Base-by-base conservation (phyloP, 805 yeast species). In the Zygotorulaspora sp. region DNA sequence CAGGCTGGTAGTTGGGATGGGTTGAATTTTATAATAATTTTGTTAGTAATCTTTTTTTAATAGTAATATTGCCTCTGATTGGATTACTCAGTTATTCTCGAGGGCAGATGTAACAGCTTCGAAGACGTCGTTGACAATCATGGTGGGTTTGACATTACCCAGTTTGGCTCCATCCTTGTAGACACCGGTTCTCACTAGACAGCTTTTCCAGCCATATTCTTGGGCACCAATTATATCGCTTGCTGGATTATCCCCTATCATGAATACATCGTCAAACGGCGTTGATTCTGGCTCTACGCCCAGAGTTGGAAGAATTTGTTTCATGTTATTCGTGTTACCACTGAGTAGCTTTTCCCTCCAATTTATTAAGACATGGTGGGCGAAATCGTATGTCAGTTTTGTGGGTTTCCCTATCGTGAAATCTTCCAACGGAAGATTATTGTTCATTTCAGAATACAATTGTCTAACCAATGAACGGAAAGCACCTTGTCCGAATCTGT, bases 221-320 rank as follows among this genome's bases (percentile, higher is more conserved):
- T 83, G 80, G 5, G 96, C 98, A 0, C 98, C 98, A 39, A 72
- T 71, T 37, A 92, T 92, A 58, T 92, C 98, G 35, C 88, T 77
- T 19, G 81, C 92, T 3, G 97, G 97, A 60, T 92, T 92, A 63
- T 92, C 98, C 19, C 98, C 98, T 23, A 92, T 86, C 98, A 92
- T 92, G 63, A 72, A 89, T 2, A 92, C 82, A n/a, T 72, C 62
- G 24, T 68, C 65, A 50, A 83, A 69, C n/a, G 75, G 78, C 0
- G 72, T 50, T 2, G 44, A 13, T 4, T 36, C 38, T 5, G 73
- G 72, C 2, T 70, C 47, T n/a, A 48, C 50, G 19, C 75, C 72
- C 38, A 79, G 59, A 14, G 52, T 55, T 1, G 83, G 83, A 12
- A 67, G 49, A 13, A 57, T 46, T 38, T 67, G 68, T 3, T 20